Conservation (phyloP, 257 asterid genomes). For the Avicennia marina region DNA sequence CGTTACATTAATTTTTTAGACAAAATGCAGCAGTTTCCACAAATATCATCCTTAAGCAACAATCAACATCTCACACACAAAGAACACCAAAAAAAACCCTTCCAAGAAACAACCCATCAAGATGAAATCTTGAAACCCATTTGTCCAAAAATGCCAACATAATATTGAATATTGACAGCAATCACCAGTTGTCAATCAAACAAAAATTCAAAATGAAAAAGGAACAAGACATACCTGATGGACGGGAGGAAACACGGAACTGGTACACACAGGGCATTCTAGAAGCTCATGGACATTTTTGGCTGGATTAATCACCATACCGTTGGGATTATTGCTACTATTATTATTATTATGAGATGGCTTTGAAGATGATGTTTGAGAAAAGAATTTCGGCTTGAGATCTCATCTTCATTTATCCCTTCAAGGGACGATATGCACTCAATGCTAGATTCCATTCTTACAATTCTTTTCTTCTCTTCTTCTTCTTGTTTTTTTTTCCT, state of each 20-base stretch:
- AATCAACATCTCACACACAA: conserved; percentile 10
- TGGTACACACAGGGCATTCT: conserved; percentile 57
- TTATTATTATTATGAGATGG: conserved; percentile 18
- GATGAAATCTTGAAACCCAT: conserved; percentile 16
- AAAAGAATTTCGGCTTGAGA: conserved; percentile 27
- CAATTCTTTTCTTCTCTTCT: background rate
- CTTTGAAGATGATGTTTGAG: conserved; percentile 39
- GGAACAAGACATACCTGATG: conserved; percentile 26
- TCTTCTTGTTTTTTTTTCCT: background rate
- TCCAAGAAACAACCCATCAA: conserved; percentile 9
- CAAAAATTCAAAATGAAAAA: background rate
- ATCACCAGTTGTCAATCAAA: background rate
- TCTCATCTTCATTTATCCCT: conserved; percentile 51
- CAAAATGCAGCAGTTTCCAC: background rate
- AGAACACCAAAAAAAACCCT: background rate
- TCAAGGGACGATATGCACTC: conserved; percentile 46
- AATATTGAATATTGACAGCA: conserved; percentile 10
- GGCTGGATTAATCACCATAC: conserved; percentile 32
- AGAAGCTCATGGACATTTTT: conserved; percentile 59
- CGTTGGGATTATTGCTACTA: conserved; percentile 20
- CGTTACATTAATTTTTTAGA: background rate
- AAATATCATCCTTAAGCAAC: conserved; percentile 14
- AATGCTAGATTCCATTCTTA: conserved; percentile 49
- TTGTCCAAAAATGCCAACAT: conserved; percentile 2
- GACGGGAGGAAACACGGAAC: conserved; percentile 44